Evolutionary conservation across 768 basidiomycete species (phyloP), one percentile per base, ranked within the genome.

Genomic region (Rhizopogon rudus): DNA sequence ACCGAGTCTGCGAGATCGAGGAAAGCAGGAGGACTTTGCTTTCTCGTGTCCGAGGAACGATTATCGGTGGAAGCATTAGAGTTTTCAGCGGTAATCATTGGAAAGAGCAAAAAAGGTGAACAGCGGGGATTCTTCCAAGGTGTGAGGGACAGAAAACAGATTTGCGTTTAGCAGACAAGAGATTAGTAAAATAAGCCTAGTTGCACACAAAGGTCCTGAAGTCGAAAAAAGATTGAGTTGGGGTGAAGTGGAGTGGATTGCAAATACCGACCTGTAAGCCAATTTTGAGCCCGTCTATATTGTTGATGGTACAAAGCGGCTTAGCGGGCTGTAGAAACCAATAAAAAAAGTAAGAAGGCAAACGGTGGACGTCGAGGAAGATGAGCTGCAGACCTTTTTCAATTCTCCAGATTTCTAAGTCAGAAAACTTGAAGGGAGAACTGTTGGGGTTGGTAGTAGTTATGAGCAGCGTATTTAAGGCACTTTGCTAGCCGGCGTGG

Each of bases 1-100:
- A 93, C 92, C 63, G 92, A 93, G 75, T 94, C 92, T 57, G 92
- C 92, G 65, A 94, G 84, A 78, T 94, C 92, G 74, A 94, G 79
- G 75, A 94, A 94, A 55, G 92, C 92, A 60, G 92, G 90, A 17
- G 92, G 91, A 72, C 87, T 93, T 65, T 88, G 87, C 77, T 89
- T 91, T 70, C 85, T 78, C 61, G 83, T 86, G 67, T 86, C 86
- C 51, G 81, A 75, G 69, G 82, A 65, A 69, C 75, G 80, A 84
- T 82, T 81, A 86, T 88, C 83, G 81, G 76, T 80, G 78, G 83
- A 78, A 69, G 79, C 74, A 75, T 73, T 86, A 84, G 82, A 81
- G 72, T 83, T 82, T 76, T 89, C 84, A 73, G 76, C 73, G 72
- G 75, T 74, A 73, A 81, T 86, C 89, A 91, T 90, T 79, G 80